Conservation (phyloP, 768 basidiomycete species). For the Suillus variegatus region DNA sequence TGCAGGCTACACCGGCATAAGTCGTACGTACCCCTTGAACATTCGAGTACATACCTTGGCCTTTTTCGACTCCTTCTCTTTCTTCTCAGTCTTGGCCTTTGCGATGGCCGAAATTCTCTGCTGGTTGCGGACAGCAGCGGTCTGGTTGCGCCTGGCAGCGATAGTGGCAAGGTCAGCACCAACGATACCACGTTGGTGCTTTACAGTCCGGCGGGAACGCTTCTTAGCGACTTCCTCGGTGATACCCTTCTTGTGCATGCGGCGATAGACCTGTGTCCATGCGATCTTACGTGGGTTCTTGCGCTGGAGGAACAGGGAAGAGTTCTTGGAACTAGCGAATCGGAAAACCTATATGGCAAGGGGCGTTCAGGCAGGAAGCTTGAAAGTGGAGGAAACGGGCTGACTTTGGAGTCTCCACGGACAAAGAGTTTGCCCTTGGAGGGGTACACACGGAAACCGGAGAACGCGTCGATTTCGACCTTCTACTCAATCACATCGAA, state of each 20-base stretch:
- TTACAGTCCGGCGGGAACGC: slow-evolving; percentile 93
- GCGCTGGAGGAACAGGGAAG: slow-evolving; percentile 97
- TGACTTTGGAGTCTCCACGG: slow-evolving; percentile 94
- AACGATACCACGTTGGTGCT: slow-evolving; percentile 97
- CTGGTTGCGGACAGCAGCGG: slow-evolving; percentile 77
- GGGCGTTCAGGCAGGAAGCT: background rate
- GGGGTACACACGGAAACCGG: slow-evolving; percentile 97
- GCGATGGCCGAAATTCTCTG: slow-evolving; percentile 83
- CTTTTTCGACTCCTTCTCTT: slow-evolving; percentile 94
- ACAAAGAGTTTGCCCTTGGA: slow-evolving; percentile 95
- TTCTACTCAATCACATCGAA: slow-evolving; percentile 53
- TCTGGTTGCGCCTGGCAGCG: slow-evolving; percentile 91
- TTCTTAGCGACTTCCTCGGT: slow-evolving; percentile 99
- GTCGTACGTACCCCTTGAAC: slow-evolving; percentile 9
- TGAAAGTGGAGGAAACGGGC: slow-evolving; percentile 9
- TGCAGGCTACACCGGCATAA: slow-evolving; percentile 46
- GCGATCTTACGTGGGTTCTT: slow-evolving; percentile 99
- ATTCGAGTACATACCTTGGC: slow-evolving; percentile 55
- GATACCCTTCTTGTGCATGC: slow-evolving; percentile 99
- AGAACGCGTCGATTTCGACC: slow-evolving; percentile 99
- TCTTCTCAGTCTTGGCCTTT: slow-evolving; percentile 97
- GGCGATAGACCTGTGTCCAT: slow-evolving; percentile 92
- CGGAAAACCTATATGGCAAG: slow-evolving; percentile 76
- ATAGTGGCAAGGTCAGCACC: slow-evolving; percentile 94
- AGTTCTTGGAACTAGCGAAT: slow-evolving; percentile 89